A percentile compares a stretch with the other conserved stretches of the same genome.
Conservation (phyloP, 2,329 filamentous ascomycete species). For the Rutstroemia sp. region DNA sequence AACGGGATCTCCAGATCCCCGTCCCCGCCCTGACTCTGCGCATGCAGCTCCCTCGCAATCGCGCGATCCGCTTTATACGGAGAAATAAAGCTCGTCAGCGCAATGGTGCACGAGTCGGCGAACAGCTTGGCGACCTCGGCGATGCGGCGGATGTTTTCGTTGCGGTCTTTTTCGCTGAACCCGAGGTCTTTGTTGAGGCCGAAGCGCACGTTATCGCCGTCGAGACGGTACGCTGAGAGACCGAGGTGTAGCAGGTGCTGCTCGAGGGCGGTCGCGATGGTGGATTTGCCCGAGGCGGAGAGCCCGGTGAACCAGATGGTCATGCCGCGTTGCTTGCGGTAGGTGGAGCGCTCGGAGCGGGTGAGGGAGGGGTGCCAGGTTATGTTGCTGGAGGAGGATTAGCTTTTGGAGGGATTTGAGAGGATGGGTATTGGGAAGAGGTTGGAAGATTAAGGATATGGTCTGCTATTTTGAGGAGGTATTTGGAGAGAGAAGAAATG, state of each 20-base stretch:
- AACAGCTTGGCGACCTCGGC: slow-evolving; percentile 92
- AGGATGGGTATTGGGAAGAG: background rate
- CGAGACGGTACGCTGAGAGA: slow-evolving; percentile 80
- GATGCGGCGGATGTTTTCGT: slow-evolving; percentile 96
- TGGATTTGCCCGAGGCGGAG: slow-evolving; percentile 94
- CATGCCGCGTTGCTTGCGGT: slow-evolving; percentile 79
- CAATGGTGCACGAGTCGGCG: slow-evolving; percentile 79
- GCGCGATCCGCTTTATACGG: slow-evolving; percentile 85
- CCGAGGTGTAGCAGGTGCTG: slow-evolving; percentile 88
- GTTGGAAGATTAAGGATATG: background rate
- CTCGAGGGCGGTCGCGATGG: slow-evolving; percentile 91
- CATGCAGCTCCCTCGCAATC: slow-evolving; percentile 74
- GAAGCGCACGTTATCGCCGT: slow-evolving; percentile 98
- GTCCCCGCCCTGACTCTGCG: slow-evolving; percentile 41
- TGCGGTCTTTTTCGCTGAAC: slow-evolving; percentile 86
- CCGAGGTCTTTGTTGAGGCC: slow-evolving; percentile 97
- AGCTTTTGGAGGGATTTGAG: background rate
- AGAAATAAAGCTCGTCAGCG: slow-evolving; percentile 94
- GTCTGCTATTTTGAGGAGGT: background rate
- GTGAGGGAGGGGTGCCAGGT: slow-evolving; percentile 79
- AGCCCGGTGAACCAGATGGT: slow-evolving; percentile 98
- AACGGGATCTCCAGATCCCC: slow-evolving; percentile 68
- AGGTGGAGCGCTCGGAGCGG: slow-evolving; percentile 64
- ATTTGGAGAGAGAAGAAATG: background rate
- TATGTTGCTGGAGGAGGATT: slow-evolving; percentile 61